phyloP scores from a whole-genome alignment of 345 rosid species.

The Capsella bursapastoris region DNA sequence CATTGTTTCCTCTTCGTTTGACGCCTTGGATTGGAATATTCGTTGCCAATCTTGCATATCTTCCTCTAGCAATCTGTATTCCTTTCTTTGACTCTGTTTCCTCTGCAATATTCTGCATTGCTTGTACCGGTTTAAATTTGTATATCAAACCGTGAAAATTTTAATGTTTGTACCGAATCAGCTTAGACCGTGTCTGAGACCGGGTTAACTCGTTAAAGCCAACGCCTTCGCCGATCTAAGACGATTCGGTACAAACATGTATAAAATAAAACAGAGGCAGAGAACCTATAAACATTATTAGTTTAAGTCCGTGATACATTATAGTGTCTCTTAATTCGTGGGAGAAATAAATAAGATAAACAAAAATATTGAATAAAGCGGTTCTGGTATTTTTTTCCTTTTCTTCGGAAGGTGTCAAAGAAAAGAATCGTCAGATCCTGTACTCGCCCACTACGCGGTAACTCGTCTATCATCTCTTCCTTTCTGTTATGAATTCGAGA shows the following conservation, averaged over 20 bases:
- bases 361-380: background rate
- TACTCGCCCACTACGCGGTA: conserved; percentile 18
- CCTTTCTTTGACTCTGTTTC: background rate
- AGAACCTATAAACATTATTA: background rate
- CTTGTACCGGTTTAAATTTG: background rate
- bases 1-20: background rate
- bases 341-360: too few relatives aligned
- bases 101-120: background rate
- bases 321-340: too few relatives aligned
- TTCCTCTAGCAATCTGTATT: background rate
- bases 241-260: too few relatives aligned
- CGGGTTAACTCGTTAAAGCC: too few relatives aligned
- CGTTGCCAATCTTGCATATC: background rate
- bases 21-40: conserved; percentile 16
- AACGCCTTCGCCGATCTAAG: too few relatives aligned
- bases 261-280: too few relatives aligned
- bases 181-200: too few relatives aligned
- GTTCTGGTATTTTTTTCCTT: background rate
- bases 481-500: conserved; percentile 13
- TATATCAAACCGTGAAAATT: too few relatives aligned
- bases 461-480: background rate
- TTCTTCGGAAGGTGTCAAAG: conserved; percentile 13
- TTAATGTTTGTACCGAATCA: too few relatives aligned
- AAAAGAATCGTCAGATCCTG: conserved; percentile 32
- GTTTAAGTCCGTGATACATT: too few relatives aligned